Evolutionary conservation across 2,329 filamentous ascomycete species (phyloP).

Genomic region (Myriosclerotinia curreyana): DNA sequence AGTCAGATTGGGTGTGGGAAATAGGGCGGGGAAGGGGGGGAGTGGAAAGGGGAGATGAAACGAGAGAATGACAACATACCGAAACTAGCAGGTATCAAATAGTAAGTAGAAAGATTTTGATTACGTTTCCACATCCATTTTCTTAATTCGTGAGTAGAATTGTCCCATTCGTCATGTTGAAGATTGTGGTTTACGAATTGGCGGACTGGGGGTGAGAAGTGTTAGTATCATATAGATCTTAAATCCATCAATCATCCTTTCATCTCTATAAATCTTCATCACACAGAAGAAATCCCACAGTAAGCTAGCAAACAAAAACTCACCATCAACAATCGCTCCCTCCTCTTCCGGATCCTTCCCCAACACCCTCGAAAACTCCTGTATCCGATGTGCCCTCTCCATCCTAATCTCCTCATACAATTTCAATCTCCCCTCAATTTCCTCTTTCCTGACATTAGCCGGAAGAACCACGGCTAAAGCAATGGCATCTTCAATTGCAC

Average conservation of each 20-base stretch:
- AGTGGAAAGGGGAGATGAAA: not conserved
- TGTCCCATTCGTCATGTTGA: conserved; percentile 52
- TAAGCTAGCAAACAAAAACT: conserved; percentile 39
- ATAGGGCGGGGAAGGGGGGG: not conserved
- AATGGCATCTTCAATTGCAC: conserved; percentile 65
- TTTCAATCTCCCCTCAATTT: conserved; percentile 54
- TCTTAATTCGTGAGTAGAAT: conserved; percentile 46
- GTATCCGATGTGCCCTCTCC: conserved; percentile 55
- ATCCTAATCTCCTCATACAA: conserved; percentile 59
- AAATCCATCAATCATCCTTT: not conserved
- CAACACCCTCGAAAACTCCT: conserved; percentile 53
- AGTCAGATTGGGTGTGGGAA: not conserved
- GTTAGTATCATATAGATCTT: not conserved
- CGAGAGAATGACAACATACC: conserved; percentile 19
- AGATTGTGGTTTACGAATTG: conserved; percentile 45
- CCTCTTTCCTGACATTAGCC: conserved; percentile 42
- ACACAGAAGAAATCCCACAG: not conserved
- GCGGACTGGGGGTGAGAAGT: conserved; percentile 30
- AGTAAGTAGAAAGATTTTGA: conserved; percentile 44
- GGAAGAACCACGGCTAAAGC: conserved; percentile 57
- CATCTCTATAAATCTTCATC: not conserved
- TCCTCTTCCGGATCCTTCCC: conserved; percentile 48
- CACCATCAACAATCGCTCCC: conserved; percentile 44
- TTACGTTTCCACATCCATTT: conserved; percentile 45
- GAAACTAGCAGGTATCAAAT: conserved; percentile 41